Evolutionary conservation across 2,329 filamentous ascomycete species (phyloP).

Genomic region (Neonectria ditissima): DNA sequence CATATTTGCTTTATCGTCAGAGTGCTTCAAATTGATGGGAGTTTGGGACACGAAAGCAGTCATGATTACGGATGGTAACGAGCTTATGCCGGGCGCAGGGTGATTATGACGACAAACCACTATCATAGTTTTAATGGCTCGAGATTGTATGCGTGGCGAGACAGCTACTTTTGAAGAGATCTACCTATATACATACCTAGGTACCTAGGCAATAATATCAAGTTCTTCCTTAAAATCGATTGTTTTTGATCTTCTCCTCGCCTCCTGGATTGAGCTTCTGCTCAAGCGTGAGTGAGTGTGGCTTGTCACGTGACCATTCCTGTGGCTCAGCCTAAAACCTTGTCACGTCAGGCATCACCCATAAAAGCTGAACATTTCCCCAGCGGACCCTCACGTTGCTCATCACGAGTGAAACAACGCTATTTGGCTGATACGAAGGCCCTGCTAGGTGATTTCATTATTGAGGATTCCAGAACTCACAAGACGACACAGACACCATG

Average conservation of each 20-base stretch:
- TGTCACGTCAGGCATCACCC: conserved; percentile 39
- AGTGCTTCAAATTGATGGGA: conserved; percentile 33
- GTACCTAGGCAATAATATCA: conserved; percentile 34
- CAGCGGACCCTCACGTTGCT: conserved; percentile 28
- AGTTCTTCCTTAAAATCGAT: conserved; percentile 4
- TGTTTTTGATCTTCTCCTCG: neutral
- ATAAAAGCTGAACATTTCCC: conserved; percentile 22
- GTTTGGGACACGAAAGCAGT: conserved; percentile 36
- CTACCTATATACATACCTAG: conserved; percentile 3
- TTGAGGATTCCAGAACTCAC: conserved; percentile 25
- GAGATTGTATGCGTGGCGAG: conserved; percentile 37
- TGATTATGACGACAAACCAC: conserved; percentile 41
- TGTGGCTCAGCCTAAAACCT: conserved; percentile 37
- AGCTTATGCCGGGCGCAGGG: conserved; percentile 41
- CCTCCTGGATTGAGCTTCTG: neutral
- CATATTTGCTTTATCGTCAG: conserved; percentile 31
- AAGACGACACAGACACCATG: conserved; percentile 52
- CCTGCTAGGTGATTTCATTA: conserved; percentile 23
- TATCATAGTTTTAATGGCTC: conserved; percentile 42
- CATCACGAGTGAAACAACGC: conserved; percentile 24
- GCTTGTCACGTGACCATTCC: conserved; percentile 35
- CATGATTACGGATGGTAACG: conserved; percentile 46
- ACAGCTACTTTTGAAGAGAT: conserved; percentile 35
- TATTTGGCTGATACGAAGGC: conserved; percentile 18
- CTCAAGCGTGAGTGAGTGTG: neutral